phyloP scores from a whole-genome alignment of 2,329 filamentous ascomycete species.

The Metarhizium anisopliae region DNA sequence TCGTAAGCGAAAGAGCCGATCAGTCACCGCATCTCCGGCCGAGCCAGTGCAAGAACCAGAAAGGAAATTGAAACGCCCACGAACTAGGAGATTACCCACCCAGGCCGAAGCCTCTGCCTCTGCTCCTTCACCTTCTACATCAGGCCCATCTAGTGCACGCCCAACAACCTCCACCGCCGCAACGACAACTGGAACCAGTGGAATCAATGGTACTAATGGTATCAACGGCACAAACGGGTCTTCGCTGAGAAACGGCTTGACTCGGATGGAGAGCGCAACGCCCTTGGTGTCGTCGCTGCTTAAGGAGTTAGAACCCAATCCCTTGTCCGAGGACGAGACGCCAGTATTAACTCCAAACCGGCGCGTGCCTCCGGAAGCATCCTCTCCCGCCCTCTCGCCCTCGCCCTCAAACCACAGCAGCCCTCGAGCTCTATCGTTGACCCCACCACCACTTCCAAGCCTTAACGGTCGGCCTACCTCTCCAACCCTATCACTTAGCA shows the following conservation, averaged over 20 bases:
- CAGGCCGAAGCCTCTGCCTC: conserved; percentile 38
- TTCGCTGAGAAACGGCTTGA: conserved; percentile 14
- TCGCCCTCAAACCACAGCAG: conserved; percentile 56
- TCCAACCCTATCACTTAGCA: conserved; percentile 57
- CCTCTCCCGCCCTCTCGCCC: conserved; percentile 60
- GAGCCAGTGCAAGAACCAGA: conserved; percentile 64
- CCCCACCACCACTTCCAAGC: conserved; percentile 57
- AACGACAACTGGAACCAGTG: not conserved
- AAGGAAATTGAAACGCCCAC: conserved; percentile 78
- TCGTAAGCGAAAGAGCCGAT: conserved; percentile 67
- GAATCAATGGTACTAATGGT: too few species aligned
- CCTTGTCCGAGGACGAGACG: conserved; percentile 48
- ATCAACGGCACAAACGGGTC: conserved; percentile 3
- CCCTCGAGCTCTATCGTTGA: conserved; percentile 56
- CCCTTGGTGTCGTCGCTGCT: conserved; percentile 82
- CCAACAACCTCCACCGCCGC: conserved; percentile 5
- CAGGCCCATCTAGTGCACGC: conserved; percentile 17
- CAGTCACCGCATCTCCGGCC: conserved; percentile 60
- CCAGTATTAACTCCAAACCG: conserved; percentile 16
- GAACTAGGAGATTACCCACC: conserved; percentile 57
- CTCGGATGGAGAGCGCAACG: conserved; percentile 41
- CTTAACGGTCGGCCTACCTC: conserved; percentile 49
- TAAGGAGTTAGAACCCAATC: conserved; percentile 71
- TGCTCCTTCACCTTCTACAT: conserved; percentile 21
- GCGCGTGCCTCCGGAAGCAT: conserved; percentile 25